Base-by-base conservation (phyloP, 2,329 filamentous ascomycete species). In the Sporothrix pseudoabietina region DNA sequence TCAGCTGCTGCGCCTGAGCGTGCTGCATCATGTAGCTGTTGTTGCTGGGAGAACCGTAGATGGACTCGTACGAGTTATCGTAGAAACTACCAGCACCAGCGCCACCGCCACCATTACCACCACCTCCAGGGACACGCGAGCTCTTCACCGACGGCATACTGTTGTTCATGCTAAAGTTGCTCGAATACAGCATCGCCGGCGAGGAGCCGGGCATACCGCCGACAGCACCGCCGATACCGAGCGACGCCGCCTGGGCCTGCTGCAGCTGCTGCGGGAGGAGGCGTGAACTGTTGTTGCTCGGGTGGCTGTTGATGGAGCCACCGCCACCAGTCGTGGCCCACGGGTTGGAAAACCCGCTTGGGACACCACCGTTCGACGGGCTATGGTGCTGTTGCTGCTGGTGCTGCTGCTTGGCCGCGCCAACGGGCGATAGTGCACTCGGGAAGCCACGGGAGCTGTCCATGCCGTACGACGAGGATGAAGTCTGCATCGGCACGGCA, bases 121-220 rank as follows among this genome's bases (percentile, higher is more conserved):
- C 47, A 35, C 47, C 63, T 5, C 63, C 66, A 54, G 47, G 44
- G 39, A 79, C 80, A 73, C 76, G 78, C 0, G 80, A 78, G 72
- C 79, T 80, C 71, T 82, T 79, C 44, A 81, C 79, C 1, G 76
- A 77, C 7, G 81, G 80, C 41, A 81, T 73, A 68, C 78, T 79
- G 16, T 74, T 22, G 14, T 73, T 73, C 9, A 76, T 75, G 35
- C 79, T 79, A n/a, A 78, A 78, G 71, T 78, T 76, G 22, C 77
- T 78, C 14, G 77, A 78, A 22, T 79, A 79, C 26, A 78, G 77
- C 30, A 75, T 71, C 44, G 30, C 52, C 26, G 41, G 30, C 5
- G 72, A 65, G 6, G 39, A 52, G 39, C 68, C 59, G 22, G 72
- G 9, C 35, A 54, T 26, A 30, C 52, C 7, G 12, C 61, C 61